Evolutionary conservation across 805 yeast genomes (phyloP).

Genomic region (Yarrowia osloensis): DNA sequence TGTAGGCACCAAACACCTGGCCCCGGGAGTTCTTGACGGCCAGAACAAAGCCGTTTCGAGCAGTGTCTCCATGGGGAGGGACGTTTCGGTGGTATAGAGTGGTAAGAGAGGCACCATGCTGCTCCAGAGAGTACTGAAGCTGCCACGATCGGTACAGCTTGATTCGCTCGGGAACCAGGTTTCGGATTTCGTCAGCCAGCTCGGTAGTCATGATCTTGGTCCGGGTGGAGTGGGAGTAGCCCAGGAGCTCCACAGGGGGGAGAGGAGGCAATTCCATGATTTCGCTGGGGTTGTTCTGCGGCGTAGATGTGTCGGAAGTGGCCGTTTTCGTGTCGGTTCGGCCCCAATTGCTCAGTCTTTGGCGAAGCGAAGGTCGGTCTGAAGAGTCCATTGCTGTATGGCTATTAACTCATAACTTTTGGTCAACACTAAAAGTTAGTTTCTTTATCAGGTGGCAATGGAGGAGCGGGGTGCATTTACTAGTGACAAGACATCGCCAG

Average conservation of each 20-base stretch:
- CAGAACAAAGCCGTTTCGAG: constrained; percentile 69
- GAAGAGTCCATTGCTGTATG: constrained; percentile 22
- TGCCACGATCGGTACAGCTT: constrained; percentile 80
- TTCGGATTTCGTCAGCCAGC: constrained; percentile 73
- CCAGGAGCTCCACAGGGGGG: constrained; percentile 47
- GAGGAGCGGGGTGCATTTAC: not conserved
- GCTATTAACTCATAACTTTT: constrained; percentile 16
- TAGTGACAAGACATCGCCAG: not conserved
- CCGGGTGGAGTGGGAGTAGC: constrained; percentile 61
- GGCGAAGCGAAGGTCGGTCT: constrained; percentile 22
- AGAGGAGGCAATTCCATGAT: constrained; percentile 36
- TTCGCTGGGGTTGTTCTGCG: not conserved
- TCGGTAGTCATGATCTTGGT: constrained; percentile 59
- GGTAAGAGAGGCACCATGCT: constrained; percentile 83
- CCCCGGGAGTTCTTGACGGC: constrained; percentile 66
- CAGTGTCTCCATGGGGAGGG: constrained; percentile 41
- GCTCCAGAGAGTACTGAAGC: constrained; percentile 80
- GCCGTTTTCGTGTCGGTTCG: not conserved
- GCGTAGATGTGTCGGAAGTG: not conserved
- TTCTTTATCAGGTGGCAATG: constrained; percentile 10
- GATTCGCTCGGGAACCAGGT: constrained; percentile 71
- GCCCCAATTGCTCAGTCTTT: constrained; percentile 29
- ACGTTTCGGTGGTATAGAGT: constrained; percentile 58
- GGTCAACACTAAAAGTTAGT: constrained; percentile 21
- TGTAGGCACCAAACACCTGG: constrained; percentile 73